phyloP scores from a whole-genome alignment of 257 asterid species.

The Rehmannia glutinosa region DNA sequence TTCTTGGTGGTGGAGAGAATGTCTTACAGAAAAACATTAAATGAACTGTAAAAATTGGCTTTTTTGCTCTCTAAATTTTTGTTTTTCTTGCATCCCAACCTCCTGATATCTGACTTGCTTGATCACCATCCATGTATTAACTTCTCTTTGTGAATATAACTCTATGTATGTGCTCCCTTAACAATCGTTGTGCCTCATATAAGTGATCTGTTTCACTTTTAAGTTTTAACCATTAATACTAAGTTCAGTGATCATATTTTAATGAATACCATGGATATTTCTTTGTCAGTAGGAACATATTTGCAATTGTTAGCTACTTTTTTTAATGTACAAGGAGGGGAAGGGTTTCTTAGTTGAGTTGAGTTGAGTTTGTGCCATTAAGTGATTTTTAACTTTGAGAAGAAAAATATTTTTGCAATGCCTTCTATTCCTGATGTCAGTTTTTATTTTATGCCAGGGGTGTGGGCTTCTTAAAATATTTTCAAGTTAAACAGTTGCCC shows the following conservation, averaged over 20 bases:
- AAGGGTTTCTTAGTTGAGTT: slow-evolving; percentile 3
- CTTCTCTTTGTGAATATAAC: too few species aligned
- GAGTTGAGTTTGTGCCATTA: slow-evolving; percentile 6
- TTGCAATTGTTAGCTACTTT: background rate
- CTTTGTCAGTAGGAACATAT: background rate
- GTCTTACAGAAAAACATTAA: background rate
- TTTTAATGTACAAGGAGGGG: background rate
- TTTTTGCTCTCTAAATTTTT: background rate
- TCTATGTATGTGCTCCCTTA: too few species aligned
- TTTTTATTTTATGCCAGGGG: slow-evolving; percentile 58
- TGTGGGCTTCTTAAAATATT: slow-evolving; percentile 87
- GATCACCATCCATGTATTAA: too few species aligned
- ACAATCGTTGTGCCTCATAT: too few species aligned
- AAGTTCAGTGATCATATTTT: background rate
- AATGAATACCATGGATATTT: background rate
- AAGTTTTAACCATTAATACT: background rate
- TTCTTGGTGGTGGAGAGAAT: background rate
- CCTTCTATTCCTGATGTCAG: slow-evolving; percentile 14
- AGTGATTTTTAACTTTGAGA: slow-evolving; percentile 9
- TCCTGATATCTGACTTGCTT: too few species aligned
- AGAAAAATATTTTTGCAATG: background rate
- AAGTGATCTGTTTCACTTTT: too few species aligned
- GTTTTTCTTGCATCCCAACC: too few species aligned
- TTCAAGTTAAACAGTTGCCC: slow-evolving; percentile 83
- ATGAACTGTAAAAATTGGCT: background rate